Evolutionary conservation across 2,329 filamentous ascomycete genomes (phyloP).

Genomic region (Coleophoma crateriformis): DNA sequence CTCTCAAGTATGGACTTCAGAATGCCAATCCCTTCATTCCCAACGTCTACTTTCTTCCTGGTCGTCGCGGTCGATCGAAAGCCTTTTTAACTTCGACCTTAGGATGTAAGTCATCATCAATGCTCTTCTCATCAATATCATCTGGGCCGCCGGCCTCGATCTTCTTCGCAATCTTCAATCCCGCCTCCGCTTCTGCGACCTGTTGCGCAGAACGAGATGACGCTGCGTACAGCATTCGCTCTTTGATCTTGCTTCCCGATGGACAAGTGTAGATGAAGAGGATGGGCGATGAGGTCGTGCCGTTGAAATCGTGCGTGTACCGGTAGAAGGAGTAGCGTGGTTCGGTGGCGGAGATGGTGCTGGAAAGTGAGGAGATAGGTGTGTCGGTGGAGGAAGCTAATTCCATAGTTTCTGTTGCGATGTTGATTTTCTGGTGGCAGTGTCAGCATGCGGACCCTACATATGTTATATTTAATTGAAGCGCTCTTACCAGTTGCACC

Average conservation of each 20-base stretch:
- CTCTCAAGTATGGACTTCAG: not conserved
- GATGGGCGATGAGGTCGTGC: constrained; percentile 49
- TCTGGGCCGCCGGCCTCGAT: constrained; percentile 62
- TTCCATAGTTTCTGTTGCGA: constrained; percentile 62
- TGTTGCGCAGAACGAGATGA: constrained; percentile 62
- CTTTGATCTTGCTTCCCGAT: constrained; percentile 66
- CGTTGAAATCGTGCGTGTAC: constrained; percentile 52
- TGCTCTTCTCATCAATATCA: constrained; percentile 63
- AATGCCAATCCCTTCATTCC: not conserved
- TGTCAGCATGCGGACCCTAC: not conserved
- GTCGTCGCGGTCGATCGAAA: constrained; percentile 75
- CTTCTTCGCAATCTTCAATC: constrained; percentile 63
- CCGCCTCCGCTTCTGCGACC: constrained; percentile 61
- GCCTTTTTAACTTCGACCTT: constrained; percentile 59
- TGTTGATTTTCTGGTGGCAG: constrained; percentile 60
- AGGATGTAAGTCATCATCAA: constrained; percentile 64
- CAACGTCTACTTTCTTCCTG: constrained; percentile 40
- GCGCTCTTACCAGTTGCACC: constrained; percentile 57
- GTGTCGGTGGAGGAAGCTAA: constrained; percentile 49
- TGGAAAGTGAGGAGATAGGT: constrained; percentile 51
- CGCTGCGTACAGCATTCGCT: constrained; percentile 77
- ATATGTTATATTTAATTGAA: not conserved
- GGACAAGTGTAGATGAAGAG: constrained; percentile 84
- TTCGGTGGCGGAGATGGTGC: constrained; percentile 58
- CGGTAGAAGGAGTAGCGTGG: constrained; percentile 77